phyloP scores from a whole-genome alignment of 2,329 filamentous ascomycete species.

The Fusarium buharicum region DNA sequence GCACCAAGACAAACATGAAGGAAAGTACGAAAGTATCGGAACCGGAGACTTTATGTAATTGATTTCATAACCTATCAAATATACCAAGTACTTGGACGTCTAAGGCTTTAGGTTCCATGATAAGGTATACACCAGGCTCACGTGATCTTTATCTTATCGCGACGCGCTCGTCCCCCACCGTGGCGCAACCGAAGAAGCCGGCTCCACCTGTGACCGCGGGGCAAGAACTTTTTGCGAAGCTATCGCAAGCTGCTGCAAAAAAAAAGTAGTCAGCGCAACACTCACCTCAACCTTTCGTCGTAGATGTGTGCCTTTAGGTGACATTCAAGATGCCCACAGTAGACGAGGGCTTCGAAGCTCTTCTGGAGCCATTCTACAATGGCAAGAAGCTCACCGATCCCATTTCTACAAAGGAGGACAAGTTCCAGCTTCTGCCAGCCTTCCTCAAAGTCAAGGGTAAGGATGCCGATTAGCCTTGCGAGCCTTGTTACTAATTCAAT shows the following conservation, averaged over 20 bases:
- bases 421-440: conserved; percentile 96
- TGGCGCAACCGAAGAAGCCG: conserved; percentile 36
- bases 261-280: conserved; percentile 38
- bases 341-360: conserved; percentile 73
- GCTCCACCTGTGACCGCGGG: conserved; percentile 46
- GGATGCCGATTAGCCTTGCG: conserved; percentile 30
- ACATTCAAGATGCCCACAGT: conserved; percentile 61
- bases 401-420: conserved; percentile 78
- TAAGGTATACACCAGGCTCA: conserved; percentile 4
- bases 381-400: conserved; percentile 74
- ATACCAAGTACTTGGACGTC: too few relatives aligned
- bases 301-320: conserved; percentile 50
- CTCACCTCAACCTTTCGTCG: conserved; percentile 22
- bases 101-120: too few relatives aligned
- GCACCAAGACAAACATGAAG: too few relatives aligned
- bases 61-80: too few relatives aligned
- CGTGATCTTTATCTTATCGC: conserved; percentile 38
- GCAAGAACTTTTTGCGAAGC: conserved; percentile 49
- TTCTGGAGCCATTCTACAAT: conserved; percentile 74
- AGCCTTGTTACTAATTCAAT: conserved; percentile 39
- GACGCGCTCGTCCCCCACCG: conserved; percentile 46
- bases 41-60: too few relatives aligned
- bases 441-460: conserved; percentile 94
- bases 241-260: conserved; percentile 40
- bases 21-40: too few relatives aligned